phyloP scores from a whole-genome alignment of 805 yeast genomes.

The Barnettozyma siamensis region DNA sequence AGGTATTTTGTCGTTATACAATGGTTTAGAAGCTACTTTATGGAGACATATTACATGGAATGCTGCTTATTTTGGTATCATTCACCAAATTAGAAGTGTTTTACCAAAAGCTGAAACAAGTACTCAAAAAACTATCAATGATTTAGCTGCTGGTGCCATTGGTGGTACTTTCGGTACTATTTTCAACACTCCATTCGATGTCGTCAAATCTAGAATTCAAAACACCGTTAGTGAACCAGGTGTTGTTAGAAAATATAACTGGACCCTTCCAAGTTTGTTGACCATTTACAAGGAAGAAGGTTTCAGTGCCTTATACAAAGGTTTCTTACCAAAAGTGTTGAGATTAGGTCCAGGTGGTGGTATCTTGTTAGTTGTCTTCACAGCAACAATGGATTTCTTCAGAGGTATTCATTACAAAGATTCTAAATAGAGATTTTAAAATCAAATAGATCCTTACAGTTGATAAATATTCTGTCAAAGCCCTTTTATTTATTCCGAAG shows the following conservation, averaged over 20 bases:
- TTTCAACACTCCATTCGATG: constrained; percentile 94
- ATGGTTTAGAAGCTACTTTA: constrained; percentile 93
- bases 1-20: constrained; percentile 81
- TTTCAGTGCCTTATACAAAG: constrained; percentile 83
- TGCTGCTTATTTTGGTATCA: constrained; percentile 95
- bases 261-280: constrained; percentile 80
- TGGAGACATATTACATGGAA: constrained; percentile 98
- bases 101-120: constrained; percentile 73
- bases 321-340: constrained; percentile 93
- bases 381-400: constrained; percentile 91
- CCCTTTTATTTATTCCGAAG: not conserved
- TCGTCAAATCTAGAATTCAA: constrained; percentile 94
- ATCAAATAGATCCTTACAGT: not conserved
- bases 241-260: constrained; percentile 78
- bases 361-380: constrained; percentile 92
- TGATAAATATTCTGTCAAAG: not conserved
- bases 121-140: constrained; percentile 75
- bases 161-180: constrained; percentile 98
- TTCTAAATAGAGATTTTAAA: constrained; percentile 4
- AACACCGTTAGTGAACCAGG: constrained; percentile 61
- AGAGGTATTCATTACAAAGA: constrained; percentile 33
- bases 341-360: constrained; percentile 99
- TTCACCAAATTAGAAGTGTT: constrained; percentile 74
- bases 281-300: constrained; percentile 89
- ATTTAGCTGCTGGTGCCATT: constrained; percentile 84